Percentiles rank a stretch among this genome's conserved stretches.
These are phyloP conservation scores for Calonectria hongkongensis DNA, from an alignment of 2,329 filamentous ascomycete genomes.

Conservation along the genomic window DNA sequence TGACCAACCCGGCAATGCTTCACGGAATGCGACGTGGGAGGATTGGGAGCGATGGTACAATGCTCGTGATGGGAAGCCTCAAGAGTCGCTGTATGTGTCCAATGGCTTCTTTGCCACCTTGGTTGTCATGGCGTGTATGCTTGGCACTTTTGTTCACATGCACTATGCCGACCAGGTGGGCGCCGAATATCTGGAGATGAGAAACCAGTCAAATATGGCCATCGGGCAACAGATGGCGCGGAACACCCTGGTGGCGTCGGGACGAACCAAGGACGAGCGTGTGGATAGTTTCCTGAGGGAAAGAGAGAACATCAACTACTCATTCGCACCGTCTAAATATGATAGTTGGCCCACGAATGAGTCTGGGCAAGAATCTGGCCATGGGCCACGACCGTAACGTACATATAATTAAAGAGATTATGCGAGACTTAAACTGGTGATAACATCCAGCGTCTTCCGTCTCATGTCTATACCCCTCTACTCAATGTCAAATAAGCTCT, in stretches of 20 bases:
- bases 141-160: conserved; percentile 84
- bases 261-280: conserved; percentile 76
- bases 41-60: conserved; percentile 93
- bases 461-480: conserved; percentile 6
- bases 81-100: conserved; percentile 79
- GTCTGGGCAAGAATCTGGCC: conserved; percentile 24
- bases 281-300: conserved; percentile 87
- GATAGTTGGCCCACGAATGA: conserved; percentile 46
- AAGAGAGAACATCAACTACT: conserved; percentile 72
- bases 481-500: background rate
- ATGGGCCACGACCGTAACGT: conserved; percentile 18
- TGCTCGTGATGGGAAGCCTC: conserved; percentile 66
- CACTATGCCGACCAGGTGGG: conserved; percentile 80
- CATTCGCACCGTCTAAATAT: conserved; percentile 58
- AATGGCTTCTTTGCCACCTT: conserved; percentile 85
- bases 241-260: conserved; percentile 71
- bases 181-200: conserved; percentile 78
- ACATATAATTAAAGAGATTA: background rate
- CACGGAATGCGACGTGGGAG: conserved; percentile 94
- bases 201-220: conserved; percentile 78
- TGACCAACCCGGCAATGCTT: conserved; percentile 67
- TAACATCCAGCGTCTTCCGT: background rate
- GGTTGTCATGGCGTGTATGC: conserved; percentile 80
- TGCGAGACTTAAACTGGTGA: background rate
- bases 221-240: conserved; percentile 76